phyloP scores from a whole-genome alignment of 306 rosid genomes.

The Elaeagnus macrophylla region DNA sequence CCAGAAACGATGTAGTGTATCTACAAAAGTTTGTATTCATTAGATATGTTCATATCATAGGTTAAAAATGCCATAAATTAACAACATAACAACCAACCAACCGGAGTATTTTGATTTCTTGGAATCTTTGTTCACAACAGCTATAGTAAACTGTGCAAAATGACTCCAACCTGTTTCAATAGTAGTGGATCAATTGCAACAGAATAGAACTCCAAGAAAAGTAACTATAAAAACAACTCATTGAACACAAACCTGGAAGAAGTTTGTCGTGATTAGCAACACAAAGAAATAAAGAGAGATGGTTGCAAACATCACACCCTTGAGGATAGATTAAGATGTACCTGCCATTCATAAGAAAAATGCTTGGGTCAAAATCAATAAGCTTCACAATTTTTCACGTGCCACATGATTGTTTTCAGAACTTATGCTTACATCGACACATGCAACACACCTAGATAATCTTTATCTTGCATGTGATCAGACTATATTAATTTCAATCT shows the following conservation, averaged over 20 bases:
- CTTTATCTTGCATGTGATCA: too few relatives aligned
- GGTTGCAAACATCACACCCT: slow-evolving; percentile 97
- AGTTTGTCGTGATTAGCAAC: slow-evolving; percentile 98
- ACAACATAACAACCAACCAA: slow-evolving; percentile 31
- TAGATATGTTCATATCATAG: slow-evolving; percentile 8
- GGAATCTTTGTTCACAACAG: slow-evolving; percentile 91
- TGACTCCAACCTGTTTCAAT: slow-evolving; percentile 79
- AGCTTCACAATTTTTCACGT: background rate
- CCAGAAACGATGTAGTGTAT: slow-evolving; percentile 98
- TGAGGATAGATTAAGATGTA: slow-evolving; percentile 95
- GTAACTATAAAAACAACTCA: slow-evolving; percentile 4
- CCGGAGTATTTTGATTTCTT: slow-evolving; percentile 96
- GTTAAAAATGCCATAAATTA: slow-evolving; percentile 15
- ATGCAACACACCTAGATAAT: too few relatives aligned
- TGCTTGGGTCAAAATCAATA: slow-evolving; percentile 16
- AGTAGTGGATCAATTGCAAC: slow-evolving; percentile 8
- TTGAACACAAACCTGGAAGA: slow-evolving; percentile 71
- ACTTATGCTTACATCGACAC: too few relatives aligned
- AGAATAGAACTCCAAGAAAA: slow-evolving; percentile 14
- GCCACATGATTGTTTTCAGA: too few relatives aligned
- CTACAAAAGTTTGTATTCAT: slow-evolving; percentile 36
- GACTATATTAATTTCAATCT: too few relatives aligned
- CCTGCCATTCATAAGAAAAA: slow-evolving; percentile 45
- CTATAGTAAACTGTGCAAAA: slow-evolving; percentile 95
- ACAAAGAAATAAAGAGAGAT: slow-evolving; percentile 92